A percentile compares a stretch with the other conserved stretches of the same genome.
These are phyloP conservation scores for Curvularia sp. DNA, from an alignment of 2,329 filamentous ascomycete species.

Conservation along the genomic window DNA sequence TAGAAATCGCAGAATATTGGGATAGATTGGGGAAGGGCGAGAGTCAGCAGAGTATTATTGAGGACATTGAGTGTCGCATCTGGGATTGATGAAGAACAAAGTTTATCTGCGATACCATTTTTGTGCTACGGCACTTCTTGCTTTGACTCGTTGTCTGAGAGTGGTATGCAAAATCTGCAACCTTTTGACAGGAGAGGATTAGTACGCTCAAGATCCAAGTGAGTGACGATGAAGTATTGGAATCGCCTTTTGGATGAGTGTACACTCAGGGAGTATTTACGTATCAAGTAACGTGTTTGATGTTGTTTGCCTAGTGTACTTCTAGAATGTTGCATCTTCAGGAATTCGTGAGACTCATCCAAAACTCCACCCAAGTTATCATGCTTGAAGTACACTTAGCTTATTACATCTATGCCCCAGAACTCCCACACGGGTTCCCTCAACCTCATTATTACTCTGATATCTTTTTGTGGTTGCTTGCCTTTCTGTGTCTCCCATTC, in stretches of 20 bases:
- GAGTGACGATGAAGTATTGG: neutral
- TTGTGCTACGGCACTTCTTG: neutral
- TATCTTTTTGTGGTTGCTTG: neutral
- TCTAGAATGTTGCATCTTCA: neutral
- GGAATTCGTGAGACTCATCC: neutral
- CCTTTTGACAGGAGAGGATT: neutral
- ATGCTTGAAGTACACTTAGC: neutral
- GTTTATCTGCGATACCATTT: neutral
- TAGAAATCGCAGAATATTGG: conserved; percentile 10
- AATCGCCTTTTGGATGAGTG: neutral
- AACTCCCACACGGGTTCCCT: neutral
- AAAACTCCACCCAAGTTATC: neutral
- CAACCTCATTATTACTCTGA: neutral
- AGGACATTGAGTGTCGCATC: conserved; percentile 1
- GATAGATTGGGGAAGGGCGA: neutral
- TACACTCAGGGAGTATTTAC: neutral
- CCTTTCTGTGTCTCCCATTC: neutral
- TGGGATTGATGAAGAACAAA: neutral
- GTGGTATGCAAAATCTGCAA: neutral
- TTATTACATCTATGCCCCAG: neutral
- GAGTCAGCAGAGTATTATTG: neutral
- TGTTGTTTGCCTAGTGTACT: neutral
- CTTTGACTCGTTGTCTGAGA: neutral
- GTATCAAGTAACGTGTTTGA: neutral
- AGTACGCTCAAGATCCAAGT: neutral